Base-by-base conservation (phyloP, 2,329 filamentous ascomycete species). In the Biscogniauxia mediterranea region DNA sequence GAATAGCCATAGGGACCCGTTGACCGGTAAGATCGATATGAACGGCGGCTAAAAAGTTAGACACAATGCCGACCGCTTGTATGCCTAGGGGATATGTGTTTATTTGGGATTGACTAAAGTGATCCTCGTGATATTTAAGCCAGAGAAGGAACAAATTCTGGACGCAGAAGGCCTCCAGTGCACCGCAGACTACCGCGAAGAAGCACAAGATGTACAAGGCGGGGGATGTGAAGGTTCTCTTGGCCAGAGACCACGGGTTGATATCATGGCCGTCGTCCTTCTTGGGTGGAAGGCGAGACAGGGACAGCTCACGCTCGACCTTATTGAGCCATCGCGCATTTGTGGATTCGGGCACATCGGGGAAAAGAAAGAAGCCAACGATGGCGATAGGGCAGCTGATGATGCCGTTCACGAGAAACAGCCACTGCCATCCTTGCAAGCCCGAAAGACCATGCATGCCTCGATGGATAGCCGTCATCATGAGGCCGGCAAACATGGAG, bases 401-500 rank as follows among this genome's bases (percentile, higher is more conserved):
- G 15, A 81, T 70, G 1, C 78, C 79, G 61, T 82, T 79, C 32
- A 83, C 78, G 11, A 70, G 38, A 46, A 46, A 46, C 38, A 76
- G 64, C 75, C 75, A 77, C 50, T 80, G 71, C 82, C 82, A 85
- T 1, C 79, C 79, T 2, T 73, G 71, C 5, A 82, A 69, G 0
- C 80, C 78, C 7, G 68, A 69, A 11, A 77, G 69, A 0, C 82
- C 81, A 23, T 81, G 67, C 61, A 73, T 65, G 2, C 74, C 73
- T 38, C 75, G 66, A 58, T 70, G 64, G 25, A 73, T 72, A 11
- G 54, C 54, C 5, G 54, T 56, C 54, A 56, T 83, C 64, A 87
- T 80, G 55, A 85, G 80, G 0, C 83, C 83, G 3, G 79, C 78
- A 56, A 85, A 83, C 78, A 85, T 81, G 0, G 78, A 81, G 0